Evolutionary conservation across 1,284 basidiomycete species (phyloP), one percentile per base, ranked within the genome.

Genomic region (Melampsora americana): DNA sequence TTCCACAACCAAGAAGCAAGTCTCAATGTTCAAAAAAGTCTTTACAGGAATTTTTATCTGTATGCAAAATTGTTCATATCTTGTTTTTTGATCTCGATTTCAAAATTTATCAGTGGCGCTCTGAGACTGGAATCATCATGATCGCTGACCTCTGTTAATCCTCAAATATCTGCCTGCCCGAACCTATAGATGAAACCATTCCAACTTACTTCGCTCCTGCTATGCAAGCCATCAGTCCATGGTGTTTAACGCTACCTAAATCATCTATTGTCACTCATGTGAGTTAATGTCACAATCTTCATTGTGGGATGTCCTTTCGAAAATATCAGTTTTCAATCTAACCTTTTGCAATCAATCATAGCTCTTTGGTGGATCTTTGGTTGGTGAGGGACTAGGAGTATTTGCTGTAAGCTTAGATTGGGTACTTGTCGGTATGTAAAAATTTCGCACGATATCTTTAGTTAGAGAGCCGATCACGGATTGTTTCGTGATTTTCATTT

Each of bases 181-280:
- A n/a, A 32, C 39, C 16, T 35, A 7, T 61, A 75, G 73, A 75
- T 53, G 53, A 75, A 56, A 11, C 66, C 26, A 60, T 75, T 61
- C 73, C 73, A 6, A 64, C 46, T 2, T 75, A 75, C 26, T 68
- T 75, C 11, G 73, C 73, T 28, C 73, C 73, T 48, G 66, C 73
- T 32, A 39, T 75, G 18, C 73, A 75, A 75, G 73, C 73, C 18
- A 28, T 75, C 60, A 68, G 66, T 62, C 73, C 73, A 32, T 75
- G 65, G 65, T 75, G 73, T 23, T 42, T 75, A 18, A 42, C 66
- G 5, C 60, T 75, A 28, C 73, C 73, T 6, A 48, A 61, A 46
- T 44, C 18, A 23, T 39, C 66, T 14, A 53, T 39, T 46, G 66
- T 75, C 59, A 62, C 73, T 5, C 30, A 60, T 14, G 42, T 44